phyloP scores from a whole-genome alignment of 306 rosid genomes.

The Cicer pinnatifidum region DNA sequence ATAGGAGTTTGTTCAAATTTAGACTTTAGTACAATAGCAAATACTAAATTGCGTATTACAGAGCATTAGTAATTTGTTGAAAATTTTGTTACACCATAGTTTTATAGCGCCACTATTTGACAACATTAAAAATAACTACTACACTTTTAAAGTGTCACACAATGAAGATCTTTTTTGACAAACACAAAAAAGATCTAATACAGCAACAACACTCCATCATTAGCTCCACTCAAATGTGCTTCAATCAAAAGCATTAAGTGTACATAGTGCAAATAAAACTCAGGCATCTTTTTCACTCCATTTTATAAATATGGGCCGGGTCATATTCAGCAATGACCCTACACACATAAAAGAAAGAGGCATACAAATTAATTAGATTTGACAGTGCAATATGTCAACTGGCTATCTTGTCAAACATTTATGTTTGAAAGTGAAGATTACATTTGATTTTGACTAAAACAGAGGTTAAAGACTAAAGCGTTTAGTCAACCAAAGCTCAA shows the following conservation, averaged over 20 bases:
- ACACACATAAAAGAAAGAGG: not conserved
- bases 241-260: not conserved
- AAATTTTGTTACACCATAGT: too few species aligned
- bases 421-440: not conserved
- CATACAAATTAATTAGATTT: constrained; percentile 7
- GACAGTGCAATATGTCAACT: constrained; percentile 17
- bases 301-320: not conserved
- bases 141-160: not conserved
- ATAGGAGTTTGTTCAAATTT: too few species aligned
- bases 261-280: constrained; percentile 23
- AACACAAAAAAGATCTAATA: constrained; percentile 7
- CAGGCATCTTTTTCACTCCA: not conserved
- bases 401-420: constrained; percentile 4
- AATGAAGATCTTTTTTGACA: not conserved
- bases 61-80: too few species aligned
- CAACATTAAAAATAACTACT: not conserved
- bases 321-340: not conserved
- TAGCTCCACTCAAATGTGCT: constrained; percentile 6
- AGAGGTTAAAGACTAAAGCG: constrained; percentile 4
- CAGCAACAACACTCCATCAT: not conserved
- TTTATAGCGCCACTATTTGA: too few species aligned
- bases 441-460: constrained; percentile 26
- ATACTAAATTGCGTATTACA: too few species aligned
- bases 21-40: too few species aligned
- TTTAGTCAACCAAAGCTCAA: constrained; percentile 16